Conservation (phyloP, 371 early-diverging fungal genomes). For the Phascolomyces articulosus region DNA sequence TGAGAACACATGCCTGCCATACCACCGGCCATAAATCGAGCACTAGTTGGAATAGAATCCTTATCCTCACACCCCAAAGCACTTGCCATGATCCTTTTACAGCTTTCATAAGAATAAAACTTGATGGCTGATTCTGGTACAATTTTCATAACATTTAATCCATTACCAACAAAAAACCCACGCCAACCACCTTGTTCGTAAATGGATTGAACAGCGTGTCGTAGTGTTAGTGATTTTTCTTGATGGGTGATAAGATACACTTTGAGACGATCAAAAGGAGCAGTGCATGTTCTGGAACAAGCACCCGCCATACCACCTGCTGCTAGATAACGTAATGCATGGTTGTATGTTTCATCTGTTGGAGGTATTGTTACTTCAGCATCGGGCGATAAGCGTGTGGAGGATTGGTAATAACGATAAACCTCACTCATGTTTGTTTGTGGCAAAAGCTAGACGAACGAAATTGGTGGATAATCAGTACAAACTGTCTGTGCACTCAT, state of each 20-base stretch:
- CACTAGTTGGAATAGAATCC: slow-evolving; percentile 58
- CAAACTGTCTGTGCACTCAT: not conserved
- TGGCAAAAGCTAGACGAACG: slow-evolving; percentile 20
- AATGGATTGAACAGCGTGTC: slow-evolving; percentile 48
- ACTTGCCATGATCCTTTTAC: slow-evolving; percentile 55
- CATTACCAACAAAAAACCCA: slow-evolving; percentile 83
- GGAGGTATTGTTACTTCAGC: slow-evolving; percentile 70
- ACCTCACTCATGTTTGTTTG: slow-evolving; percentile 59
- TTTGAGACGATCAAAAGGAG: slow-evolving; percentile 84
- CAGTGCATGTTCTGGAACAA: slow-evolving; percentile 78
- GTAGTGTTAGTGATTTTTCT: slow-evolving; percentile 7
- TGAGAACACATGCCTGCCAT: slow-evolving; percentile 73
- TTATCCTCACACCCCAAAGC: slow-evolving; percentile 44
- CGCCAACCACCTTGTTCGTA: slow-evolving; percentile 67
- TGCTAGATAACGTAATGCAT: slow-evolving; percentile 65
- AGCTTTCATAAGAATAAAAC: slow-evolving; percentile 70
- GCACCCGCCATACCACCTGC: slow-evolving; percentile 85
- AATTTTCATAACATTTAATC: slow-evolving; percentile 81
- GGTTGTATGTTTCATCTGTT: slow-evolving; percentile 45
- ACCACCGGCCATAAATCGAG: slow-evolving; percentile 79
- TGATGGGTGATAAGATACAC: slow-evolving; percentile 73
- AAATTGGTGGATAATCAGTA: not conserved
- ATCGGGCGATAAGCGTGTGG: slow-evolving; percentile 66
- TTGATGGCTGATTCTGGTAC: slow-evolving; percentile 81
- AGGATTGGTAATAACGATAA: slow-evolving; percentile 65